Evolutionary conservation across 371 early-diverging fungal genomes (phyloP).

Genomic region (Chytridium lagenaria): DNA sequence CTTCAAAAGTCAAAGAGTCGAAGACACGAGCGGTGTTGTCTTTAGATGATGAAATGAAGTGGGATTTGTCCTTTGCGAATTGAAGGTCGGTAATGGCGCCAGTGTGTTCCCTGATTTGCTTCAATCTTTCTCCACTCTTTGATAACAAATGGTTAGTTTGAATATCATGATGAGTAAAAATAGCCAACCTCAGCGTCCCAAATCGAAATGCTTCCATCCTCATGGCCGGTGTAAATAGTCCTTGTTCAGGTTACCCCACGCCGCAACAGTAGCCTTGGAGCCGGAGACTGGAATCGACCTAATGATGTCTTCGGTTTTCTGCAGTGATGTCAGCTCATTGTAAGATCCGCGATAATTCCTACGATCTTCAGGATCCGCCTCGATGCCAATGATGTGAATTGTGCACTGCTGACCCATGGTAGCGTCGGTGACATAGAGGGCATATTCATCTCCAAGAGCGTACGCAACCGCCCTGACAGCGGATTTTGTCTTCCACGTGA

Average conservation of each 20-base stretch:
- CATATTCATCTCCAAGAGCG: conserved; percentile 83
- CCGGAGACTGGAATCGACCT: conserved; percentile 69
- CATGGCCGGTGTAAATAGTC: conserved; percentile 90
- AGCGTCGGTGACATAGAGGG: conserved; percentile 93
- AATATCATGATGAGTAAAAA: conserved; percentile 25
- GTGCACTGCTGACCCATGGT: conserved; percentile 92
- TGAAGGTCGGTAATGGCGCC: conserved; percentile 92
- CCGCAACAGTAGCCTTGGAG: conserved; percentile 90
- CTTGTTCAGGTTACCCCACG: conserved; percentile 92
- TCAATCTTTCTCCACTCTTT: conserved; percentile 69
- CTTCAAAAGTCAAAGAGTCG: conserved; percentile 83
- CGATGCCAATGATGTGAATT: conserved; percentile 80
- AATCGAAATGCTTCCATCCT: conserved; percentile 87
- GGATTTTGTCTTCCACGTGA: conserved; percentile 87
- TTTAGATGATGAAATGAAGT: conserved; percentile 97
- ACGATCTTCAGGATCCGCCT: conserved; percentile 63
- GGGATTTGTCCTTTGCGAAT: conserved; percentile 87
- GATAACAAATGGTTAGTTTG: conserved; percentile 27
- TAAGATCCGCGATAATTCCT: background rate
- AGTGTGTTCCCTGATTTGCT: conserved; percentile 72
- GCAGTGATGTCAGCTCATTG: background rate
- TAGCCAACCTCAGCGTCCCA: conserved; percentile 71
- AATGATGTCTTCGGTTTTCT: conserved; percentile 81
- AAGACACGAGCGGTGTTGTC: conserved; percentile 94
- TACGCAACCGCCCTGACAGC: conserved; percentile 95